These are phyloP conservation scores for Pichia paraexigua DNA, from an alignment of 805 yeast genomes.

Conservation along the genomic window DNA sequence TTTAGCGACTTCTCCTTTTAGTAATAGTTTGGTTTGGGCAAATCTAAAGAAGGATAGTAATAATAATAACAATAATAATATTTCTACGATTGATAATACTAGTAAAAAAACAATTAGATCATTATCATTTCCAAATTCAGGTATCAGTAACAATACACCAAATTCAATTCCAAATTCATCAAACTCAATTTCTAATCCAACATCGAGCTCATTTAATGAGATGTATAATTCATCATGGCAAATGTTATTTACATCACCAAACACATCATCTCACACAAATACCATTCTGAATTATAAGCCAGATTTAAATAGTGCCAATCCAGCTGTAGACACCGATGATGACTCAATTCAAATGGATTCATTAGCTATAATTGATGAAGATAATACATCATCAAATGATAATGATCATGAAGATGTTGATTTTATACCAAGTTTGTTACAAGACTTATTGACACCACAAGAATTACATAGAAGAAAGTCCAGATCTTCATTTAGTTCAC, in stretches of 20 bases:
- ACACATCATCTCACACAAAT: background rate
- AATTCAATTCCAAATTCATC: background rate
- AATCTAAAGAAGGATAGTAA: background rate
- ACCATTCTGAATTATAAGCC: background rate
- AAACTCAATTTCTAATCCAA: background rate
- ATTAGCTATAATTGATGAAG: background rate
- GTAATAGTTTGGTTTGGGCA: slow-evolving; percentile 12
- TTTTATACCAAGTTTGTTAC: slow-evolving; percentile 71
- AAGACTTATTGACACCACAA: slow-evolving; percentile 76
- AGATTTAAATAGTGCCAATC: slow-evolving; percentile 5
- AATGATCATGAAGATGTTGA: slow-evolving; percentile 46
- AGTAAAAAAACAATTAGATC: slow-evolving; percentile 2
- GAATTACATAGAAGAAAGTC: slow-evolving; percentile 64
- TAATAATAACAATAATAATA: background rate
- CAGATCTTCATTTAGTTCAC: slow-evolving; percentile 26
- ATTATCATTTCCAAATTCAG: slow-evolving; percentile 4
- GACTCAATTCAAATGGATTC: background rate
- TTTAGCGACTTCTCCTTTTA: slow-evolving; percentile 20
- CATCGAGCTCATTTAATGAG: background rate
- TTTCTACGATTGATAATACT: background rate
- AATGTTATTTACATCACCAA: slow-evolving; percentile 1
- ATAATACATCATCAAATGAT: background rate
- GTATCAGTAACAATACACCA: background rate
- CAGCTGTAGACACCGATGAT: slow-evolving; percentile 14
- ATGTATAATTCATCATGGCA: background rate